Base-by-base conservation (phyloP, 495 filamentous ascomycete genomes). In the Jackrogersella multiformis region DNA sequence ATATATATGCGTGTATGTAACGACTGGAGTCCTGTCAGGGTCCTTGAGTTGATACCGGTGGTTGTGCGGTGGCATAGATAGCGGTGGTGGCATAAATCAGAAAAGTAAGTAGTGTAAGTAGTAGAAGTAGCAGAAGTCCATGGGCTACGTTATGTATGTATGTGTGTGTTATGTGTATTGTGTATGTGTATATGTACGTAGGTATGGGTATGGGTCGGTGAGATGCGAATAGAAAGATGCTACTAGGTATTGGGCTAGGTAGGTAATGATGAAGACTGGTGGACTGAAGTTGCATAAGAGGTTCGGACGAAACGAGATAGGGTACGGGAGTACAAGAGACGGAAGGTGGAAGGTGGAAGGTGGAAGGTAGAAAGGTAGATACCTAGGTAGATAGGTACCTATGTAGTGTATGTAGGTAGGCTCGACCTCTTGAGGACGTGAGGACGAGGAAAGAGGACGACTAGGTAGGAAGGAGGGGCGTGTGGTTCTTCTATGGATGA, bases 221-320 rank as follows among this genome's bases (percentile, higher is more conserved):
- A 64, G 53, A 49, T 69, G 60, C 45, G 52, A 57, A 57, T 64
- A 56, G 49, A 61, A n/a, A 64, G 55, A 64, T 56, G n/a, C n/a
- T n/a, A n/a, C n/a, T n/a, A n/a, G n/a, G n/a, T n/a, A n/a, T n/a
- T n/a, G n/a, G n/a, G n/a, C n/a, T n/a, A n/a, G n/a, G n/a, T n/a
- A n/a, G n/a, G n/a, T n/a, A n/a, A 55, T 18, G 55, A 64, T 49
- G 35, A 35, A 15, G 59, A 41, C 51, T 38, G 30, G 41, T 30
- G 42, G 51, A 41, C 49, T 9, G n/a, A 34, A 67, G 34, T 52
- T 21, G 36, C 32, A 45, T 56, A 62, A 56, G 36, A 63, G 54
- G 66, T 69, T 69, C 66, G 60, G 66, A 69, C 66, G 66, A 69
- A 69, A 69, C 64, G 60, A 64, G 66, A 69, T 49, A 41, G 45